These are phyloP conservation scores for Chlorella sorokiniana DNA, from an alignment of 139 green algal genomes.

Conservation along the genomic window DNA sequence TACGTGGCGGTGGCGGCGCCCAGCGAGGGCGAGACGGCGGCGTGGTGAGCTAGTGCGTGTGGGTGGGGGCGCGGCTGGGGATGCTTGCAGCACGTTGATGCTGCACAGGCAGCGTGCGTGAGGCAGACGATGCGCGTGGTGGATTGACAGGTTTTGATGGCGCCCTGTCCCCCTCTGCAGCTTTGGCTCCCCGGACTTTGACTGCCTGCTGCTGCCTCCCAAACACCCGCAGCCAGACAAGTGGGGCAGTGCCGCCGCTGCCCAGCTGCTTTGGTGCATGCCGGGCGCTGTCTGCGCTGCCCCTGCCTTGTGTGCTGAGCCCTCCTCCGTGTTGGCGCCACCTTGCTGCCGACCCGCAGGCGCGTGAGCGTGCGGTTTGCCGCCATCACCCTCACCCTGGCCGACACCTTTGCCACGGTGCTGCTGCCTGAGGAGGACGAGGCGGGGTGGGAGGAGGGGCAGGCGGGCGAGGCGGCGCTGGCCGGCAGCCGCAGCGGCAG, in stretches of 20 bases:
- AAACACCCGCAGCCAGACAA: not conserved
- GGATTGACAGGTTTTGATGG: not conserved
- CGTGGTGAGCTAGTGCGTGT: not conserved
- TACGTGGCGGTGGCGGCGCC: conserved; percentile 5
- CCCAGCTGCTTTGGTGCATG: not conserved
- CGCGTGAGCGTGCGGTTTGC: not conserved
- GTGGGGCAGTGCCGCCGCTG: not conserved
- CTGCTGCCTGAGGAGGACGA: conserved; percentile 12
- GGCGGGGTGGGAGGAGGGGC: not conserved
- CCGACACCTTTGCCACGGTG: conserved; percentile 29
- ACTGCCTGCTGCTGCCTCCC: conserved; percentile 8
- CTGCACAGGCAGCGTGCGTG: too few species aligned
- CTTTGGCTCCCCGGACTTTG: conserved; percentile 5
- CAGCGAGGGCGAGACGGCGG: not conserved
- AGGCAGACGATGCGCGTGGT: too few species aligned
- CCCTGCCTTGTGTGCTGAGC: not conserved
- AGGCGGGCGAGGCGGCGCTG: not conserved
- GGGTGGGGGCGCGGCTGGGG: not conserved
- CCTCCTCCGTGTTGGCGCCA: not conserved
- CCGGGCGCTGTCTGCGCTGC: not conserved
- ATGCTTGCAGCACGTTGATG: not conserved
- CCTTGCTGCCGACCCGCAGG: not conserved
- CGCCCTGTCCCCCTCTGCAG: not conserved
- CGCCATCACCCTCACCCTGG: too few species aligned
- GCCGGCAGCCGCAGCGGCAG: not conserved